Evolutionary conservation across 257 asterid species (phyloP), one percentile per base, ranked within the genome.

Genomic region (Solanum chiquidenum): DNA sequence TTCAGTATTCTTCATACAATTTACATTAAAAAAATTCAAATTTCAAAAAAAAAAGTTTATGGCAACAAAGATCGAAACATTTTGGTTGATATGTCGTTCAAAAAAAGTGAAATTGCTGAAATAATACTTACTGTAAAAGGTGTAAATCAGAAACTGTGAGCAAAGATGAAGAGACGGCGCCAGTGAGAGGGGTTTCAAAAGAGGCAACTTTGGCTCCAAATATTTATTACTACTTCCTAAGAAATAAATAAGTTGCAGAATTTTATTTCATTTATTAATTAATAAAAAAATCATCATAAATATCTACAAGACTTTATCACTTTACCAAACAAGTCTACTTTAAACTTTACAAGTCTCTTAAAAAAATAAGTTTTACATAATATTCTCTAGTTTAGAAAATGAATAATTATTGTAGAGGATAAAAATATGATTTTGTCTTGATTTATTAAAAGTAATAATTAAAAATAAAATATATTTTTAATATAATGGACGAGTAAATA

Each of bases 181-280:
- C 91, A 90, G 86, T 87, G 74, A 75, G 55, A 85, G 92, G 88
- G 89, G 88, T 89, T 89, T 89, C 87, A 89, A 91, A 91, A 88
- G 91, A 89, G 86, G 52, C 85, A 89, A 91, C 89, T 89, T 89
- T 89, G 91, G 90, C 91, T 91, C 91, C 93, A 91, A 89, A 88
- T 85, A 71, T 86, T 49, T 29, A 86, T 44, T 55, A 20, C 42
- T 52, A 20, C 25, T 72, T 5, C 42, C 79, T 72, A 8, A 76
- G 14, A 77, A 77, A 77, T 42, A 86, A 44, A 71, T 74, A 74
- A 72, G 64, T 18, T 66, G 13, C 29, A 11, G 2, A 34, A 44
- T 73, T 14, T 86, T 46, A 31, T 86, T 49, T 27, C 68, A 80
- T 80, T 80, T 14, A 77, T n/a, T 64, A 79, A 20, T 58, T 20